Base-by-base conservation (phyloP, 148 eudicot genomes). In the Amaranthus hypochondriacus region DNA sequence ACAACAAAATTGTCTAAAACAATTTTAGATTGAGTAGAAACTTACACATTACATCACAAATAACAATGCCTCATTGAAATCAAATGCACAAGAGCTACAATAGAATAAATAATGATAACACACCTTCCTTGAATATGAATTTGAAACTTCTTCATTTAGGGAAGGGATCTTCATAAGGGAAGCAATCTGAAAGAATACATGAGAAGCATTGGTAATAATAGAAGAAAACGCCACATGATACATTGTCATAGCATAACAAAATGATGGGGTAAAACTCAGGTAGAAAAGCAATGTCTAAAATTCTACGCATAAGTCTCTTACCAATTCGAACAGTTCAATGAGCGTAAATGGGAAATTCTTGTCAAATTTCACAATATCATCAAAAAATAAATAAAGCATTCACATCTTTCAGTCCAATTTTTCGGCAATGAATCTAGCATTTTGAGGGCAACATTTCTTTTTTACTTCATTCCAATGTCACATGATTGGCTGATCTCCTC, bases 141-240 rank as follows among this genome's bases (percentile, higher is more conserved):
- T 86, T 77, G 82, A 84, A 69, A 87, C 87, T 77, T 92, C 98
- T 75, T 95, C 92, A 83, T 82, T 87, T 52, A 95, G 69, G 46
- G 82, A 81, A 28, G 94, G 99, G 65, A 95, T 89, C 83, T 92
- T 95, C 83, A 95, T 76, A 73, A 84, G 75, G 48, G 99, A 92
- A 50, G 99, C 96, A 78, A 92, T 85, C 99, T 95, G 64, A 42
- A 39, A 62, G 52, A 69, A 71, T 18, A 75, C 12, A 9, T 2
- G 28, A 69, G 48, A 57, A 72, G 1, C 68, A 12, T 5, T 18
- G 18, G 18, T 18, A 18, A 59, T 46, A 4, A 70, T 11, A 13
- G 9, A 59, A 7, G 49, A 49, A 48, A 49, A 28, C 43, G 70
- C 10, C 14, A 57, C 9, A n/a, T 6, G 57, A 47, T 54, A 59